Percentiles rank a stretch among this genome's conserved stretches.
Conservation (phyloP, 345 rosid species). For the Eucalyptus regnans region DNA sequence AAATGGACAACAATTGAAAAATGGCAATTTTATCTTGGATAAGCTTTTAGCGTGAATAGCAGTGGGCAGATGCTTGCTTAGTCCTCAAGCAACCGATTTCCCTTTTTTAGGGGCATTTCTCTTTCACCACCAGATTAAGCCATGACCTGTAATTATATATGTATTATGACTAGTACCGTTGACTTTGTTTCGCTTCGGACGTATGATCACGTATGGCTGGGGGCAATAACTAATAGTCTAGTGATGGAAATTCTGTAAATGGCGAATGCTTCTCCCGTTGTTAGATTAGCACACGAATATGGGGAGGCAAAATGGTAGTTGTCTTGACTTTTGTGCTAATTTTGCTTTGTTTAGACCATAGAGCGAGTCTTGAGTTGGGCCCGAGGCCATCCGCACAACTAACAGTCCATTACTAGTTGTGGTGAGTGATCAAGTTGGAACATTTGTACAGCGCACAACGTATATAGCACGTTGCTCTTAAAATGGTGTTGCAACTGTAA, state of each 20-base stretch:
- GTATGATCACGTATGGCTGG: background rate
- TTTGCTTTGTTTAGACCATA: background rate
- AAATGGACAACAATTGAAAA: background rate
- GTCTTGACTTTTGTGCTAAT: background rate
- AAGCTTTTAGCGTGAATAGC: background rate
- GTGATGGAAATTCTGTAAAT: background rate
- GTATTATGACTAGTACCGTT: background rate
- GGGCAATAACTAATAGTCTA: background rate
- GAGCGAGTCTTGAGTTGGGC: background rate
- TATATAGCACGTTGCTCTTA: background rate
- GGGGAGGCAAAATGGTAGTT: background rate
- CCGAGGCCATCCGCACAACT: background rate
- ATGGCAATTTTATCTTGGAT: background rate
- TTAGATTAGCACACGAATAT: background rate
- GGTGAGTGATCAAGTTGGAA: background rate
- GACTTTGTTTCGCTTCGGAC: background rate
- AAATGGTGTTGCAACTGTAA: background rate
- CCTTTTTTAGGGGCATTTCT: background rate
- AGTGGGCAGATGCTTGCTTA: background rate
- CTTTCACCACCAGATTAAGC: background rate
- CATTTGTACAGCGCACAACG: background rate
- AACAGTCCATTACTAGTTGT: background rate
- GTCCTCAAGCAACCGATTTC: background rate
- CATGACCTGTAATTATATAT: background rate
- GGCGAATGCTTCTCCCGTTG: background rate